Evolutionary conservation across 2,329 filamentous ascomycete genomes (phyloP).

Genomic region (Rhexocercosporidium sp.): DNA sequence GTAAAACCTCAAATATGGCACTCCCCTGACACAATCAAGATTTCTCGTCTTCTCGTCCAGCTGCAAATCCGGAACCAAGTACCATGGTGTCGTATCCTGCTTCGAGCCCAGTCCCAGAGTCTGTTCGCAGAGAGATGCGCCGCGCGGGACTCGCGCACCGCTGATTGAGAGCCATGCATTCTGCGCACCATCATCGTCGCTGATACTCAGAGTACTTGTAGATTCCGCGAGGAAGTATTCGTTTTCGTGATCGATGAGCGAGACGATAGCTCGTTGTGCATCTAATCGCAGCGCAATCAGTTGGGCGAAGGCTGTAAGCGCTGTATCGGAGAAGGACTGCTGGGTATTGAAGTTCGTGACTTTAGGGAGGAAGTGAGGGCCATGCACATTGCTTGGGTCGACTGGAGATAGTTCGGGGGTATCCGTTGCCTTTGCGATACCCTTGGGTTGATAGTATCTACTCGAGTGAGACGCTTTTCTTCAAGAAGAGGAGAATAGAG

Average conservation of each 20-base stretch:
- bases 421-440: conserved; percentile 1
- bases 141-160: conserved; percentile 27
- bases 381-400: not conserved
- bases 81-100: conserved; percentile 25
- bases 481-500: not conserved
- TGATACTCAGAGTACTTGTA: conserved; percentile 48
- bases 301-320: conserved; percentile 52
- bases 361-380: not conserved
- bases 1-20: conserved; percentile 35
- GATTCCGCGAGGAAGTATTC: conserved; percentile 47
- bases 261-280: conserved; percentile 53
- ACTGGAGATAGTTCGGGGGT: not conserved
- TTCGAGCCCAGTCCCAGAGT: conserved; percentile 29
- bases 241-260: conserved; percentile 37
- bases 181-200: conserved; percentile 30
- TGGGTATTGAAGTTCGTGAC: conserved; percentile 25
- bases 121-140: conserved; percentile 36
- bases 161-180: conserved; percentile 33
- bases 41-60: conserved; percentile 26
- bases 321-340: conserved; percentile 47
- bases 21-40: conserved; percentile 31
- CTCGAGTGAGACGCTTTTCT: not conserved
- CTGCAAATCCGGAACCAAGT: conserved; percentile 30
- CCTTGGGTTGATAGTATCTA: conserved; percentile 33
- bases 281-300: conserved; percentile 53